Evolutionary conservation across 2,329 filamentous ascomycete genomes (phyloP), one percentile per base, ranked within the genome.

Genomic region (Cercospora sesami): DNA sequence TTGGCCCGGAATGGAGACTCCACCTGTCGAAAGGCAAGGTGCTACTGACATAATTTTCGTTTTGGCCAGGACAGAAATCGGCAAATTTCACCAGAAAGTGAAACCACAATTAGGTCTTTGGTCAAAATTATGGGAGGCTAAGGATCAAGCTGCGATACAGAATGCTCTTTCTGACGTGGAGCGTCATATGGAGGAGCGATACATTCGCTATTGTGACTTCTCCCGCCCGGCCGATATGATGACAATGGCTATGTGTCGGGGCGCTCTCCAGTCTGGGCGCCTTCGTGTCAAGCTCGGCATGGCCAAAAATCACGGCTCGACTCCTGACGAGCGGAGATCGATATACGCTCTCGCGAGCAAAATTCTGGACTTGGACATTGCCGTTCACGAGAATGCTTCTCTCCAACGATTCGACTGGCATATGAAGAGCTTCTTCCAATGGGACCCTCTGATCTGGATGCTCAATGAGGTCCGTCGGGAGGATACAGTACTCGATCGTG

Each of bases 21-120:
- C 87, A 0, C 69, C 77, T 1, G 63, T 70, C 1, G 80, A 85
- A 51, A 82, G 83, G 5, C 76, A 81, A 7, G 86, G 85, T 0
- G 76, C 85, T 0, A 89, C 87, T 0, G 87, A 90, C 7, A 80
- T 79, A 59, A 83, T 83, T 69, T 83, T 82, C 74, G 82, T 80
- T 68, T 75, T 81, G 9, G 78, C 82, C 2, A 77, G 83, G 31
- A 78, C 79, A 28, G 77, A 81, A 42, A 75, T 83, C 4, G 81
- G 80, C 3, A 77, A 78, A 14, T 81, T 82, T 60, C 78, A 83
- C 70, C 68, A 73, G 26, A 73, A 72, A 28, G 58, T 66, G 36
- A 68, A 66, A 45, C 69, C 72, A 5, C 69, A 69, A n/a, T 21
- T 72, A 4, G 71, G 73, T 21, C 64, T 70, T 14, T 72, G 67